Evolutionary conservation across 371 early-diverging fungal species (phyloP), one percentile per base, ranked within the genome.

Genomic region (Parasitella parasitica): DNA sequence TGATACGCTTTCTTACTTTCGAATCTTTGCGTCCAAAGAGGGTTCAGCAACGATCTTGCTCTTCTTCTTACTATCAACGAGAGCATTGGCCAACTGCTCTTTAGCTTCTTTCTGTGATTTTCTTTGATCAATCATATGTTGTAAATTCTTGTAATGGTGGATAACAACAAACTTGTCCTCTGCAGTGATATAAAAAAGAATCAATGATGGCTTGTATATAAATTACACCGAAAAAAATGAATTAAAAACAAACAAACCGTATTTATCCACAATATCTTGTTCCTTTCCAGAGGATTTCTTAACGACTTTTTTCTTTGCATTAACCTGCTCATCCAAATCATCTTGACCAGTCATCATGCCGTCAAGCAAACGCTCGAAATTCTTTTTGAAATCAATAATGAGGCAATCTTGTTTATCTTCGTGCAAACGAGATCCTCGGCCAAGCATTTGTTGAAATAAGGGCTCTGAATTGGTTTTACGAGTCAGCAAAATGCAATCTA

Each of bases 381-480:
- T 80, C 61, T 95, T 95, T 43, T 91, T 89, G 76, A 95, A 90
- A 60, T 97, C 97, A 37, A 96, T 68, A 0, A 95, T 82, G 16
- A 92, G 72, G 58, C 97, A 96, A 57, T 91, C 82, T 5, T 70
- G 55, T 67, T 97, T 97, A 5, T 71, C 84, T 1, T 71, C 68
- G 55, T 73, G 67, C 5, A 86, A 59, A 3, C 96, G 83, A 84
- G 96, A 80, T 4, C 97, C 97, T 26, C 97, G 84, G 2, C 97
- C 97, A 52, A 97, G 75, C 97, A 97, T 97, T 73, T 97, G 97
- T 64, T 91, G 93, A 76, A 94, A 90, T 52, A 97, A 80, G 3
- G 85, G 90, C 8, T 75, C 68, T 12, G 92, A 92, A 18, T 80
- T 69, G 2, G 98, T 97, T 1, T 95, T 96, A 6, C 96, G 78